phyloP scores from a whole-genome alignment of 352 stramenopile species.

The Phytophthora cactorum region DNA sequence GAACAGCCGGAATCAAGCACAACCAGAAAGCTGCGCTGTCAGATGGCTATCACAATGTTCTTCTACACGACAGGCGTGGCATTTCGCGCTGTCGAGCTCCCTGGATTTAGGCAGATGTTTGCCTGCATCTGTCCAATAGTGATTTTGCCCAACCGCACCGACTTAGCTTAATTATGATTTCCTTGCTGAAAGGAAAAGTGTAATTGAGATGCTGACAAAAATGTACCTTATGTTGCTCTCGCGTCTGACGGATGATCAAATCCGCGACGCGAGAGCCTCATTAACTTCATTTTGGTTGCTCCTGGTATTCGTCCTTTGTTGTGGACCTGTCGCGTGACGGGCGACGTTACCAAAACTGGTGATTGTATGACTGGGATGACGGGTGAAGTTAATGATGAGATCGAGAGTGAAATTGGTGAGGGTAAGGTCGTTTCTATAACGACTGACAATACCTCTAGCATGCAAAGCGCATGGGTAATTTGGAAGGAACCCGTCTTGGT shows the following conservation, averaged over 20 bases:
- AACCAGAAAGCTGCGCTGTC: slow-evolving; percentile 1
- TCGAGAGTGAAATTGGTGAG: too few relatives aligned
- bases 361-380: slow-evolving; percentile 11
- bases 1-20: neutral
- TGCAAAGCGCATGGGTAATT: too few relatives aligned
- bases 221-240: slow-evolving; percentile 2
- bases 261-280: slow-evolving; percentile 4
- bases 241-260: slow-evolving; percentile 16
- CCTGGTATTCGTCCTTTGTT: neutral
- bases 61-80: neutral
- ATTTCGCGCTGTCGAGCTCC: slow-evolving; percentile 8
- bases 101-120: slow-evolving; percentile 6
- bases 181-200: slow-evolving; percentile 3
- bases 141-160: neutral
- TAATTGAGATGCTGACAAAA: neutral
- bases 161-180: slow-evolving; percentile 1
- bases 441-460: too few relatives aligned
- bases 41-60: slow-evolving; percentile 13
- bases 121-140: slow-evolving; percentile 7
- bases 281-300: slow-evolving; percentile 12
- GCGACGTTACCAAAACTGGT: slow-evolving; percentile 5
- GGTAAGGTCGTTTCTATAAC: too few relatives aligned
- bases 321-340: slow-evolving; percentile 1
- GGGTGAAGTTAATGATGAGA: neutral
- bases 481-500: too few relatives aligned